Evolutionary conservation across 2,329 filamentous ascomycete species (phyloP).

Genomic region (Neonectria coccinea): DNA sequence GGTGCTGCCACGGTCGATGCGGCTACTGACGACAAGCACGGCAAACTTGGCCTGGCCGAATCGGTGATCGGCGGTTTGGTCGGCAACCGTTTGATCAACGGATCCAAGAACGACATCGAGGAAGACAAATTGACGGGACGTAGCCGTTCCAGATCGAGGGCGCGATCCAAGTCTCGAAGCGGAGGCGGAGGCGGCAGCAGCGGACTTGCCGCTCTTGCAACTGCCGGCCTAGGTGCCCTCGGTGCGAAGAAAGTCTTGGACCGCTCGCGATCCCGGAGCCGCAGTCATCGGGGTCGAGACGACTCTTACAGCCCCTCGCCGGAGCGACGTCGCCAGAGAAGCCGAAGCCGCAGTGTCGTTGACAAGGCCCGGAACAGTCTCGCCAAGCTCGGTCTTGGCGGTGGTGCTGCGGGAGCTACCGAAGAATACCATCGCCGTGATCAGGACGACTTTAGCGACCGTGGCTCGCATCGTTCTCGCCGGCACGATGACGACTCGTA

Average conservation of each 20-base stretch:
- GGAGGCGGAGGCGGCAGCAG: conserved; percentile 56
- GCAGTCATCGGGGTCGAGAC: conserved; percentile 64
- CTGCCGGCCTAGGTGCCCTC: conserved; percentile 70
- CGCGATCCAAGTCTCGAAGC: conserved; percentile 64
- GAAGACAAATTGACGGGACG: conserved; percentile 70
- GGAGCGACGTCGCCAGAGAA: conserved; percentile 58
- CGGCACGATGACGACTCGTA: conserved; percentile 59
- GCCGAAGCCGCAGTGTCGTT: conserved; percentile 74
- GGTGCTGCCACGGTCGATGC: conserved; percentile 89
- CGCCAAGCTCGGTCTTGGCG: conserved; percentile 71
- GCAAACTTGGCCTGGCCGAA: conserved; percentile 86
- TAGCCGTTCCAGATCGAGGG: conserved; percentile 76
- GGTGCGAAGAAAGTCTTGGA: conserved; percentile 70
- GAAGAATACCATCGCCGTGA: conserved; percentile 56
- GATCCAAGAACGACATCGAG: conserved; percentile 75
- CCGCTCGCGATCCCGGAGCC: conserved; percentile 66
- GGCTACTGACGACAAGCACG: conserved; percentile 77
- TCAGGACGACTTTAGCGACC: conserved; percentile 59
- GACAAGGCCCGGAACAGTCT: conserved; percentile 71
- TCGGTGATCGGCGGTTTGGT: conserved; percentile 90
- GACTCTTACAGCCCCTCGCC: conserved; percentile 59
- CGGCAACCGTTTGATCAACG: conserved; percentile 87
- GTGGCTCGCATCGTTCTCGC: conserved; percentile 54
- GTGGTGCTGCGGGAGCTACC: conserved; percentile 53
- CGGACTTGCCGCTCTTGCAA: conserved; percentile 72